phyloP scores from a whole-genome alignment of 1,139 yeast species.

The Geotrichum australiense region DNA sequence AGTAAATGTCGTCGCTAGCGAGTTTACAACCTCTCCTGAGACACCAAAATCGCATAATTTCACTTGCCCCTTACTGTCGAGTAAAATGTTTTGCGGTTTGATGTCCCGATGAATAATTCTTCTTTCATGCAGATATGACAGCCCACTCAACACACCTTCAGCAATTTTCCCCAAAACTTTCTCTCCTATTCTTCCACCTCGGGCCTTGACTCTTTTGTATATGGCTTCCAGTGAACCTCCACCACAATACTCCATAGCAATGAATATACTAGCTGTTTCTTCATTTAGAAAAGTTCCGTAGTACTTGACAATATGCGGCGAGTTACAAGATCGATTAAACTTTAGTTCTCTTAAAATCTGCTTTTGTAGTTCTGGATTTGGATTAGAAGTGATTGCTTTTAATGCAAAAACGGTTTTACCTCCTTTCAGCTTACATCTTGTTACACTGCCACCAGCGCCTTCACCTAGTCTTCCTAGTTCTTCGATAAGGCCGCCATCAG shows the following conservation, averaged over 20 bases:
- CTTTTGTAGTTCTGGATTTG: constrained; percentile 69
- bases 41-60: constrained; percentile 98
- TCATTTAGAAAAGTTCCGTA: constrained; percentile 86
- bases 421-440: constrained; percentile 59
- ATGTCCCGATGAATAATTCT: constrained; percentile 84
- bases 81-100: constrained; percentile 83
- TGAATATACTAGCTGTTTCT: constrained; percentile 67
- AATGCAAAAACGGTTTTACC: constrained; percentile 64
- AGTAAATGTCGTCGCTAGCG: constrained; percentile 90
- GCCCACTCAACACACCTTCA: constrained; percentile 72
- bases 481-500: constrained; percentile 50
- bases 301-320: constrained; percentile 81
- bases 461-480: constrained; percentile 75
- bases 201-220: constrained; percentile 54
- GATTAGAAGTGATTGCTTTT: constrained; percentile 71
- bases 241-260: constrained; percentile 97
- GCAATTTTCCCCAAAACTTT: constrained; percentile 87
- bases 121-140: constrained; percentile 80
- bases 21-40: constrained; percentile 91
- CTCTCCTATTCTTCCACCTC: constrained; percentile 86
- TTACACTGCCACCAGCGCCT: constrained; percentile 90
- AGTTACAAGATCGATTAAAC: constrained; percentile 72
- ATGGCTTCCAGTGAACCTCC: constrained; percentile 87
- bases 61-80: constrained; percentile 70
- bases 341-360: constrained; percentile 87